Evolutionary conservation across 2,329 filamentous ascomycete species (phyloP), one percentile per base, ranked within the genome.

Genomic region (Fusarium continuum): DNA sequence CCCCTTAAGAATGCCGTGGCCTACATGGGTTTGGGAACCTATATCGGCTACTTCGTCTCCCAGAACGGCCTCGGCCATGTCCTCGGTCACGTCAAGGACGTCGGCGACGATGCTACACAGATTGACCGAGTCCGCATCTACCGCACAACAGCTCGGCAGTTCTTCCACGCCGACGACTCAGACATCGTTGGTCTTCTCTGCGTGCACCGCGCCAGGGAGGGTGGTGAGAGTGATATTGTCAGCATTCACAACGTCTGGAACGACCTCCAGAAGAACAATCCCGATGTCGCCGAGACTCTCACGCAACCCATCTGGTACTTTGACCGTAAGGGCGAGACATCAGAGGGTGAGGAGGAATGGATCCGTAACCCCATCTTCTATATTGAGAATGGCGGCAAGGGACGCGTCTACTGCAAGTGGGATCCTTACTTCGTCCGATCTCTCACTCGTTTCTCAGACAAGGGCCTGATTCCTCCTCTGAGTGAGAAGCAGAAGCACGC

Each of bases 71-170:
- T 87, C 16, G 92, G 92, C 38, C 92, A 96, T 77, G 91, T 96
- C 9, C 85, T 96, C 2, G 92, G 92, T 8, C 92, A 96, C 75
- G 92, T 96, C 69, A 94, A 96, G 78, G 92, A 96, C 76, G 84
- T 95, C 4, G 91, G 91, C 39, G 92, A 93, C 67, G 92, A 96
- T 74, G 83, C 89, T 22, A 86, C 83, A 5, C 88, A 93, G 78
- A 96, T 92, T 70, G 90, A 96, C 79, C 90, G 88, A 69, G 92
- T 96, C 59, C 89, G 93, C 69, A 96, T 96, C 77, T 96, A 96
- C 80, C 86, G 93, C 64, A 97, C 93, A 3, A 91, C 92, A 64
- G 92, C 92, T 3, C 68, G 70, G 2, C 70, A 72, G 26, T 72
- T 70, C 67, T 72, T 72, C 58, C 92, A 96, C 76, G 85, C 90